phyloP scores from a whole-genome alignment of 208 protist species.

The Leptomonas seymouri region DNA sequence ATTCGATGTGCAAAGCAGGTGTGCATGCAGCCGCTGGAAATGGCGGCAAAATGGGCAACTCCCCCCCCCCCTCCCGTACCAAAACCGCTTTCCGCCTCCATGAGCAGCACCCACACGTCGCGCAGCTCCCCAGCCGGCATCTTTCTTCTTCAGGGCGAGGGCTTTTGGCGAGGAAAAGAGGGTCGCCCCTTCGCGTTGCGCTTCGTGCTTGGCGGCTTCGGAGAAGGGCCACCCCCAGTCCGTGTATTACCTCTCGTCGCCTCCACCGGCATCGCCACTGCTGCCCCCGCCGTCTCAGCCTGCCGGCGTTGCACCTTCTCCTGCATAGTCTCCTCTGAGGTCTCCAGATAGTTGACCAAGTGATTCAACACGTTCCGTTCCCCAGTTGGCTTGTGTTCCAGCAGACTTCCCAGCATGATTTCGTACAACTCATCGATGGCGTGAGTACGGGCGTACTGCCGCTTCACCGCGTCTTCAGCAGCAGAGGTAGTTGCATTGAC shows the following conservation, averaged over 20 bases:
- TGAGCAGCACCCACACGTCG: not conserved
- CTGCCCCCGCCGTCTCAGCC: not conserved
- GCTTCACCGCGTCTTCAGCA: slow-evolving; percentile 14
- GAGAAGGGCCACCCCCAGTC: not conserved
- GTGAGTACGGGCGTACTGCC: slow-evolving; percentile 44
- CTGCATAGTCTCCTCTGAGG: slow-evolving; percentile 25
- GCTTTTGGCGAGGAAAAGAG: slow-evolving; percentile 16
- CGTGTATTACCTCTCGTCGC: not conserved
- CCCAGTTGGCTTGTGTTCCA: slow-evolving; percentile 40
- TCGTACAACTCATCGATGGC: slow-evolving; percentile 71
- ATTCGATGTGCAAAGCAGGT: too few relatives aligned
- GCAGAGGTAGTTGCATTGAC: not conserved
- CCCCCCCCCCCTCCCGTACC: not conserved
- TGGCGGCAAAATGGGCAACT: too few relatives aligned
- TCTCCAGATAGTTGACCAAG: slow-evolving; percentile 60
- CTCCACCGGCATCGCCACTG: not conserved
- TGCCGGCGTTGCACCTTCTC: slow-evolving; percentile 17
- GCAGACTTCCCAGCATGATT: slow-evolving; percentile 52
- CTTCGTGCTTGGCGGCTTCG: slow-evolving; percentile 25
- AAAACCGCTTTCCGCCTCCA: not conserved
- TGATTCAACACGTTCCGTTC: slow-evolving; percentile 55
- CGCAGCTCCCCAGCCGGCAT: not conserved
- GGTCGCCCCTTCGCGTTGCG: slow-evolving; percentile 11
- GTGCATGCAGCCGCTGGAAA: too few relatives aligned
- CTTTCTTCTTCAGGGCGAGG: not conserved